Conservation (phyloP, 495 filamentous ascomycete species). For the Wilcoxina mikolae region DNA sequence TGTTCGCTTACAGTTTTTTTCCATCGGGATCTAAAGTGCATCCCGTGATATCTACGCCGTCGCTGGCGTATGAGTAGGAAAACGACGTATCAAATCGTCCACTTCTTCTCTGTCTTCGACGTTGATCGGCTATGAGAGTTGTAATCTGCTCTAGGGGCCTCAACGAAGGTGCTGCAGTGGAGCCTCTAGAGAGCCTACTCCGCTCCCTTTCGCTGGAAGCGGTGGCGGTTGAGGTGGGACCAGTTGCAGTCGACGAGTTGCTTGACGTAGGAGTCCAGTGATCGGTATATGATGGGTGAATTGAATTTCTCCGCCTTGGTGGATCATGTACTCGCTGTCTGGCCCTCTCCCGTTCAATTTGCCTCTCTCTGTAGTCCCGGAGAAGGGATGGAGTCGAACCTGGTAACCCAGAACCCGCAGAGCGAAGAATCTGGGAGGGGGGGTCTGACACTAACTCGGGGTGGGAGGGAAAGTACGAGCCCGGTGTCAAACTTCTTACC, state of each 20-base stretch:
- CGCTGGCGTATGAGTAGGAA: background rate
- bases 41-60: conserved; percentile 28
- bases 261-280: conserved; percentile 16
- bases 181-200: conserved; percentile 20
- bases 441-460: background rate
- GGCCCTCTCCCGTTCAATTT: conserved; percentile 12
- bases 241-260: conserved; percentile 8
- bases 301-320: conserved; percentile 25
- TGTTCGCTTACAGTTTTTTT: conserved; percentile 24
- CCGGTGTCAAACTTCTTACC: background rate
- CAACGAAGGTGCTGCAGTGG: conserved; percentile 38
- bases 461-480: background rate
- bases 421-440: background rate
- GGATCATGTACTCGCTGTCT: conserved; percentile 23
- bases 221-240: conserved; percentile 5
- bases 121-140: conserved; percentile 2
- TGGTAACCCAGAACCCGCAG: background rate
- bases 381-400: conserved; percentile 21
- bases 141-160: conserved; percentile 1
- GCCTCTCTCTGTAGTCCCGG: conserved; percentile 22
- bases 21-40: conserved; percentile 27
- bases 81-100: conserved; percentile 2
- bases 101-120: conserved; percentile 5
- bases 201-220: conserved; percentile 15
- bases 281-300: conserved; percentile 24